phyloP scores from a whole-genome alignment of 129 eudicot genomes.

The Ambrosia trifida region DNA sequence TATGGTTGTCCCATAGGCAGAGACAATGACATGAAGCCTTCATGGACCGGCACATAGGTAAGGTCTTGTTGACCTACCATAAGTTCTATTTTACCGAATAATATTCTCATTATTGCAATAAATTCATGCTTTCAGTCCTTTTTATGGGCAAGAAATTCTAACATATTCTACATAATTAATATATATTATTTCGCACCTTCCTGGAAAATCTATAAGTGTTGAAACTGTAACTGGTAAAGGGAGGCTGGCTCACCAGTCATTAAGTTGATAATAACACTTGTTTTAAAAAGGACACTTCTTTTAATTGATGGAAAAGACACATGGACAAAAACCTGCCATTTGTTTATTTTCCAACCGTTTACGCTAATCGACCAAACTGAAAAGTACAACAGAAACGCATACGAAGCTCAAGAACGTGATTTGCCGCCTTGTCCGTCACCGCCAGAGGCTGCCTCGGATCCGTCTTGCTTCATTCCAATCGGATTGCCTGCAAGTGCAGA shows the following conservation, averaged over 20 bases:
- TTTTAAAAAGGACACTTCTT: neutral
- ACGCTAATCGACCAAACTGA: constrained; percentile 13
- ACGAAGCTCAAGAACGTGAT: constrained; percentile 24
- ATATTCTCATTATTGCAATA: no score
- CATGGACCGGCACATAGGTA: no score
- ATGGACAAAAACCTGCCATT: constrained; percentile 19
- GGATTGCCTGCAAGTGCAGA: constrained; percentile 39
- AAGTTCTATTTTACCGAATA: no score
- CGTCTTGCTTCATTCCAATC: constrained; percentile 46
- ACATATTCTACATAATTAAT: no score
- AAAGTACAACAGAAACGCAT: constrained; percentile 23
- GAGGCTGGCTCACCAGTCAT: neutral
- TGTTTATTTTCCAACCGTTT: constrained; percentile 25
- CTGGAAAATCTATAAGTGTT: neutral
- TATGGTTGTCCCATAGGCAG: no score
- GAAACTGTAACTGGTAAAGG: neutral
- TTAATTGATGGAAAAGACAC: constrained; percentile 11
- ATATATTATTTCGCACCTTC: no score
- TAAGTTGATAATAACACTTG: neutral
- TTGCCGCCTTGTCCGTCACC: constrained; percentile 35
- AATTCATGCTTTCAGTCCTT: no score
- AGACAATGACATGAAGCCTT: no score
- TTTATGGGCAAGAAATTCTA: no score
- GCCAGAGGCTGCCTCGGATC: constrained; percentile 45
- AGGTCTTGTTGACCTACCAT: no score